Conservation (phyloP, 768 basidiomycete species). For the Tephrocybe sp. region DNA sequence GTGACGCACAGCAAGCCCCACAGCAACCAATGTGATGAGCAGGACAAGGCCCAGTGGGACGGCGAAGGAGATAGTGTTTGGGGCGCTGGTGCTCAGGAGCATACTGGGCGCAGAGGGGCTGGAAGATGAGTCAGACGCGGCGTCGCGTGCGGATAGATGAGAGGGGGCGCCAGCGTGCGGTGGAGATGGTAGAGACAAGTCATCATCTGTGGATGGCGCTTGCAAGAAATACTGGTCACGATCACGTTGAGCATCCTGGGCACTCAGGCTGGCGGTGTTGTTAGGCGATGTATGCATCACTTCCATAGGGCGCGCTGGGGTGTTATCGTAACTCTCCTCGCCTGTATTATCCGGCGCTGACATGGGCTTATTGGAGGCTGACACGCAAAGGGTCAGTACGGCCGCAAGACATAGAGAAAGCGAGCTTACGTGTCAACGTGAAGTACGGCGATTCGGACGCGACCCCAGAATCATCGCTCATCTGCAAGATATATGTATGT, state of each 20-base stretch:
- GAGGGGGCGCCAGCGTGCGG: not conserved
- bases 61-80: slow-evolving; percentile 30
- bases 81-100: slow-evolving; percentile 23
- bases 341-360: not conserved
- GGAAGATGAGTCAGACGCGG: slow-evolving; percentile 5
- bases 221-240: not conserved
- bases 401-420: not conserved
- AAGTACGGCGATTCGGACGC: slow-evolving; percentile 26
- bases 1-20: slow-evolving; percentile 24
- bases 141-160: slow-evolving; percentile 1
- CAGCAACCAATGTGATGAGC: slow-evolving; percentile 29
- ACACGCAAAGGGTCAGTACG: not conserved
- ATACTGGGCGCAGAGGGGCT: slow-evolving; percentile 14
- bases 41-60: slow-evolving; percentile 34
- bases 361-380: slow-evolving; percentile 1
- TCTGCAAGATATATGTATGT: slow-evolving; percentile 11
- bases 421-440: slow-evolving; percentile 23
- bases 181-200: not conserved
- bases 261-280: not conserved
- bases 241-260: not conserved
- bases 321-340: not conserved
- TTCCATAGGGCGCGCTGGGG: too few relatives aligned
- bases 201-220: not conserved
- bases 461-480: slow-evolving; percentile 25
- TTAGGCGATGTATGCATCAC: too few relatives aligned